Base-by-base conservation (phyloP, 2,329 filamentous ascomycete genomes). In the Fusarium sp. region DNA sequence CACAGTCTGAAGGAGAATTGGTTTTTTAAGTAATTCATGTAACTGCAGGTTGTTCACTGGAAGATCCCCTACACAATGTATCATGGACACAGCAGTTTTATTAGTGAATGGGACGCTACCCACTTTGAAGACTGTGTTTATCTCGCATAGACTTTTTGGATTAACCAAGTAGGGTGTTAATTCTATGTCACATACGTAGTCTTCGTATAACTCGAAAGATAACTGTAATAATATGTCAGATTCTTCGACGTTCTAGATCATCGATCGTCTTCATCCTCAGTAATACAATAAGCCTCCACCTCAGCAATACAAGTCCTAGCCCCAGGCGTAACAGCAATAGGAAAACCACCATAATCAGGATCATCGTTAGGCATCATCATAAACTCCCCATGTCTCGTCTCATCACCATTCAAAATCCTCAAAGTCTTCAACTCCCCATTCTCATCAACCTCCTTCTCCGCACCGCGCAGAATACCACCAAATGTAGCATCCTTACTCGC, bases 321-420 rank as follows among this genome's bases (percentile, higher is more conserved):
- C 3, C 85, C 86, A 32, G 87, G 83, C 0, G 85, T 88, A 3
- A 88, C 82, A 27, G 81, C 82, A 32, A 87, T 88, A 1, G 85
- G 85, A 61, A 87, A 87, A 0, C 83, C 84, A 2, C 86, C 86
- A 72, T 88, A 88, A 64, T 88, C 85, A 0, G 85, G 85, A 34
- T 86, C 80, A 34, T 87, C 83, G 61, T 83, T 86, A 1, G 85
- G 87, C 87, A 89, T 89, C 67, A 87, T 85, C 20, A 81, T 72
- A 49, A 81, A 83, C 48, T 77, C 77, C 3, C 86, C 85, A 67
- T 78, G 79, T 44, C 81, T 74, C 2, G 81, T 82, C 74, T 83
- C 81, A 57, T 83, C 81, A 11, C 81, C 81, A 37, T 82, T 82
- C 6, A 82, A 40, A 0, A 77, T 67, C 13, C 80, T 67, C 41